phyloP scores from a whole-genome alignment of 169 alveolate genomes.

The Cyclospora cayetanensis region DNA sequence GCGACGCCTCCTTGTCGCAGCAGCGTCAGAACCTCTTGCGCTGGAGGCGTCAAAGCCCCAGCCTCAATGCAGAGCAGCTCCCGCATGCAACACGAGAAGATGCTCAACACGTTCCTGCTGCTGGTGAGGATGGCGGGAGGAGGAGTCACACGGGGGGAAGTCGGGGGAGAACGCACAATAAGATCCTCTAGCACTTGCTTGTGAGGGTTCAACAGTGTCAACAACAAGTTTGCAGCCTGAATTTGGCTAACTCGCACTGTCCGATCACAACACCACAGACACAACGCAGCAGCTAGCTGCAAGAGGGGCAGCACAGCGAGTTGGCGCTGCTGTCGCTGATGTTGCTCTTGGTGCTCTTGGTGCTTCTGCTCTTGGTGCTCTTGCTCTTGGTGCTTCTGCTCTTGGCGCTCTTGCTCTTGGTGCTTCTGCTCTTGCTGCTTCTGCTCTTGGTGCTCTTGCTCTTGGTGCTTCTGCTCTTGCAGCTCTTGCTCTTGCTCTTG shows the following conservation, averaged over 20 bases:
- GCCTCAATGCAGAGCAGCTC: not conserved
- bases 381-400: not conserved
- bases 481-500: not conserved
- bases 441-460: not conserved
- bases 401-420: not conserved
- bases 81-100: not conserved
- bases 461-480: conserved; percentile 21
- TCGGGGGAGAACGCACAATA: too few relatives aligned
- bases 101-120: not conserved
- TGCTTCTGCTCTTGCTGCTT: not conserved
- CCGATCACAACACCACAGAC: conserved; percentile 12
- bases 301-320: too few relatives aligned
- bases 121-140: conserved; percentile 19
- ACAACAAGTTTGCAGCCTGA: not conserved
- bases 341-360: not conserved
- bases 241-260: not conserved
- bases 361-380: not conserved
- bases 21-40: not conserved
- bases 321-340: conserved; percentile 11
- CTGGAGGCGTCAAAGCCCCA: not conserved
- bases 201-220: not conserved
- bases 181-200: not conserved
- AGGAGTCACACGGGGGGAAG: not conserved
- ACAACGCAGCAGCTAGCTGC: conserved; percentile 30
- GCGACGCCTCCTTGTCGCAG: conserved; percentile 7